Percentiles rank a stretch among this genome's conserved stretches.
phyloP scores from a whole-genome alignment of 805 yeast genomes.

The Candida quercuum region DNA sequence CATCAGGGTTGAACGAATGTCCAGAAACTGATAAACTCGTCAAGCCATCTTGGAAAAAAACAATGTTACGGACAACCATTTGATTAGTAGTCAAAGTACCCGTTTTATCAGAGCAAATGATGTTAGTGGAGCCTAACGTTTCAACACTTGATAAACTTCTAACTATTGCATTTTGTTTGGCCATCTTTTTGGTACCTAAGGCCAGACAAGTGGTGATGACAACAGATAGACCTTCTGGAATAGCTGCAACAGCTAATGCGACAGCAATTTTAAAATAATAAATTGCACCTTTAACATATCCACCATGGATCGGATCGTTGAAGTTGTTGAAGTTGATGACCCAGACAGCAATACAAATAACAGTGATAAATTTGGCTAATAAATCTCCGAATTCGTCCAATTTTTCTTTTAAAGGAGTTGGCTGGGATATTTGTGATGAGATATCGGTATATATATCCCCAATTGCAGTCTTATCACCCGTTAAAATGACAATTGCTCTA shows the following conservation, averaged over 20 bases:
- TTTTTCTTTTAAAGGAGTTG: conserved; percentile 33
- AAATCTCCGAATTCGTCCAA: conserved; percentile 34
- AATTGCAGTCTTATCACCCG: conserved; percentile 43
- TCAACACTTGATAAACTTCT: conserved; percentile 46
- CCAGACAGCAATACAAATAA: conserved; percentile 43
- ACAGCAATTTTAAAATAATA: conserved; percentile 45
- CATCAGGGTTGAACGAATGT: conserved; percentile 27
- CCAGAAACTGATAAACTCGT: conserved; percentile 35
- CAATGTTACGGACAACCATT: conserved; percentile 37
- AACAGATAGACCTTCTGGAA: conserved; percentile 49
- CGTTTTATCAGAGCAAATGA: conserved; percentile 39
- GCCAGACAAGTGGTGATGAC: conserved; percentile 48
- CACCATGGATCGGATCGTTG: conserved; percentile 38
- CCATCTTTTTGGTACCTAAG: conserved; percentile 45
- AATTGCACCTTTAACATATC: conserved; percentile 40
- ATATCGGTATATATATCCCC: conserved; percentile 42
- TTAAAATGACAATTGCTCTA: conserved; percentile 39
- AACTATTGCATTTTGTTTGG: conserved; percentile 40
- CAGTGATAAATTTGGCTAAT: conserved; percentile 37
- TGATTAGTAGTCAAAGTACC: conserved; percentile 48
- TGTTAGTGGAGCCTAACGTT: conserved; percentile 54
- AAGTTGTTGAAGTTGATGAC: conserved; percentile 35
- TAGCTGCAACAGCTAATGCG: conserved; percentile 46
- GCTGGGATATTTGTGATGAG: conserved; percentile 32
- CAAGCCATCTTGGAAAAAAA: conserved; percentile 23